Evolutionary conservation across 306 rosid genomes (phyloP), one percentile per base, ranked within the genome.

Genomic region (Rubus idaeus): DNA sequence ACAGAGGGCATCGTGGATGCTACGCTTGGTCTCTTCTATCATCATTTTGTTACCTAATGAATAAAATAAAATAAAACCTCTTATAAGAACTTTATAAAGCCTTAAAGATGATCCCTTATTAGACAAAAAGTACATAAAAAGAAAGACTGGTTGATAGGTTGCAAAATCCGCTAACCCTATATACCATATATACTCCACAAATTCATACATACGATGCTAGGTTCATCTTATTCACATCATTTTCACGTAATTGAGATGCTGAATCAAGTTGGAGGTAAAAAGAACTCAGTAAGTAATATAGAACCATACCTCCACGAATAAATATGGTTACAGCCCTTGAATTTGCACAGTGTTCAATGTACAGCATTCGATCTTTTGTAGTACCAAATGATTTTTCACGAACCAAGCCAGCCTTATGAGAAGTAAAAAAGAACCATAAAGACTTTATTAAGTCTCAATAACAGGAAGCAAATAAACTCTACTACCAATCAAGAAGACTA

Each of bases 311-410:
- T 81, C 99, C 99, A 51, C 98, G 96, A 76, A 91, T 88, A 74
- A 93, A 96, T 57, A 96, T 80, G 50, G 97, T 96, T 35, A 92
- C 98, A 71, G 98, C 99, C 85, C 86, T 90, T 68, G 99, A 96
- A 80, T 96, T 96, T 53, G 99, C 99, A 89, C 99, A 92, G 76
- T 87, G 99, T 83, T 96, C 99, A 78, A 96, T 89, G 90, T 93
- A 93, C 75, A 96, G 72, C 98, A 96, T 96, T 65, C 98, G 88
- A 68, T 93, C 99, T 88, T 96, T 96, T 5, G 99, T 96, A 57
- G 98, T 96, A 50, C 99, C 98, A 85, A 96, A 96, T 58, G 98
- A 40, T 80, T 90, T 96, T 79, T 96, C 99, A 23, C 97, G 92
- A 77, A 96, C 99, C 79, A 96, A 60, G 37, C 99, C 99, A 83